Evolutionary conservation across 352 stramenopile species (phyloP), one percentile per base, ranked within the genome.

Genomic region (Thalassiosira gravida): DNA sequence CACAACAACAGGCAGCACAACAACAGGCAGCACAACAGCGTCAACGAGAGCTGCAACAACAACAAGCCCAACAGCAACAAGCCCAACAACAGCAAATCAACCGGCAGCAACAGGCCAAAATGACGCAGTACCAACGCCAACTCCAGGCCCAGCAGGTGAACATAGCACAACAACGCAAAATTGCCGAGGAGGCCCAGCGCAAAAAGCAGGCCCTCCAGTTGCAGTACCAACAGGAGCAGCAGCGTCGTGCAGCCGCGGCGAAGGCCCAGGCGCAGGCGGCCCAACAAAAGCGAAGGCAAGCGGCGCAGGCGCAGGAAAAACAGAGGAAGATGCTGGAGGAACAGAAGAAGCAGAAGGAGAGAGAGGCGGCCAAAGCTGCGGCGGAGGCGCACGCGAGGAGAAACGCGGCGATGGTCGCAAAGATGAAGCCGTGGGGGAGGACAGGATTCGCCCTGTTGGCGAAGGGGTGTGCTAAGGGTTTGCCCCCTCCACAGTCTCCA

Each of bases 351-450:
- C 50, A 82, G 44, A 67, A 81, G 59, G 68, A 72, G 7, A n/a
- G 64, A 56, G 20, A 75, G 56, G 14, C 32, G 53, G 32, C 32
- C 27, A 29, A 16, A 47, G 67, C 42, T 24, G 59, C 22, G 2
- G 75, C 59, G 13, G 32, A 56, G 24, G 63, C 37, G 0, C 39
- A 30, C 1, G 59, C 68, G 0, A 75, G 66, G 32, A 39, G 62
- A 2, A 63, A 68, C 24, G 69, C 59, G 37, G 24, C 24, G 9
- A 69, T 87, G 39, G 52, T 56, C 9, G 52, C 50, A 14, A 62
- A 47, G n/a, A 76, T 79, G 64, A 81, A 78, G 55, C 37, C 49
- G 16, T 84, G 80, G 80, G 69, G 74, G 13, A 46, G 80, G 18
- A 77, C 47, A 1, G 70, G 66, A 16, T 71, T 61, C 42, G 74